phyloP scores from a whole-genome alignment of 2,329 filamentous ascomycete genomes.

The Aspergillus glaucus region DNA sequence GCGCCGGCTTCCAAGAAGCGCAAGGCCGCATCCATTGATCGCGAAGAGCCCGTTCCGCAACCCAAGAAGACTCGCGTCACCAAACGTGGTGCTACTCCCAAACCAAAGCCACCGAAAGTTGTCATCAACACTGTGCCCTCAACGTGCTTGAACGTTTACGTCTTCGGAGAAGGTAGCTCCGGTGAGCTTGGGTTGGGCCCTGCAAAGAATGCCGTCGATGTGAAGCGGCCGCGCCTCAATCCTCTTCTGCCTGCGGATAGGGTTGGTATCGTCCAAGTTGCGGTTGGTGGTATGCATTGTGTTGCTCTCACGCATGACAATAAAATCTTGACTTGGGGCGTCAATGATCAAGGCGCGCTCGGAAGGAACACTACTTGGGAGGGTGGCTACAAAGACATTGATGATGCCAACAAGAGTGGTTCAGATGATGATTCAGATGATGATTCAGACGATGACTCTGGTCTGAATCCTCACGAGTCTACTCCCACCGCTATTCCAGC shows the following conservation, averaged over 20 bases:
- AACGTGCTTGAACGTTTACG: conserved; percentile 60
- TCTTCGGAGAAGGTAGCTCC: conserved; percentile 73
- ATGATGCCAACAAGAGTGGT: conserved; percentile 29
- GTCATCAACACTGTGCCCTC: conserved; percentile 59
- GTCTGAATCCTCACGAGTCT: conserved; percentile 52
- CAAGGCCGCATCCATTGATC: conserved; percentile 25
- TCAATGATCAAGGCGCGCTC: conserved; percentile 77
- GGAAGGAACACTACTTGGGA: conserved; percentile 67
- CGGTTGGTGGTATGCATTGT: conserved; percentile 76
- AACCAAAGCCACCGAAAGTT: conserved; percentile 25
- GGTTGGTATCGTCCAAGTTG: conserved; percentile 66
- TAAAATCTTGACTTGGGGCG: conserved; percentile 78
- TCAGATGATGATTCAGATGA: conserved; percentile 49
- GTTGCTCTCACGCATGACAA: conserved; percentile 72
- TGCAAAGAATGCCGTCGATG: conserved; percentile 60
- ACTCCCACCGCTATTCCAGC: conserved; percentile 48
- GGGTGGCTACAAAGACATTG: conserved; percentile 53
- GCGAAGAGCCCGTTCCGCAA: conserved; percentile 18
- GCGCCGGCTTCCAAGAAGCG: conserved; percentile 22
- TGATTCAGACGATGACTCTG: conserved; percentile 38
- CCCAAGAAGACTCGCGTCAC: conserved; percentile 25
- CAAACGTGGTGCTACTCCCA: conserved; percentile 22
- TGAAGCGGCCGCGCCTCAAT: conserved; percentile 68
- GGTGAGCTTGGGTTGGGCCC: conserved; percentile 75
- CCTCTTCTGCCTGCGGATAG: conserved; percentile 49